Base-by-base conservation (phyloP, 2,329 filamentous ascomycete genomes). In the Fusarium piperis region DNA sequence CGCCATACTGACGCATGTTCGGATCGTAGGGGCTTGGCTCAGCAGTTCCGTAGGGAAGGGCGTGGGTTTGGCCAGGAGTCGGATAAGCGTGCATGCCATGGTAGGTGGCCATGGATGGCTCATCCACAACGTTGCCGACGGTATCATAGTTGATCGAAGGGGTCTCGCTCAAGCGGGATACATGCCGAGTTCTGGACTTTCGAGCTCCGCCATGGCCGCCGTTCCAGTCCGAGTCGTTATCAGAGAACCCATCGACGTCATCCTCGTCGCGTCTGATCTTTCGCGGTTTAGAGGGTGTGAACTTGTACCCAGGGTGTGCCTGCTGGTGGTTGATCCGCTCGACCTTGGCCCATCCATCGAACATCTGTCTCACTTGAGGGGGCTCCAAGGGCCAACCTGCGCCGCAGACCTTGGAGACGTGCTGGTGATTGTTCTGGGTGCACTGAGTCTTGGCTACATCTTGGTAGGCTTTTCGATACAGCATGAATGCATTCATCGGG, bases 401-500 rank as follows among this genome's bases (percentile, higher is more conserved):
- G 30, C 95, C 96, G 64, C 94, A 94, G n/a, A 96, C 90, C 51
- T 91, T 90, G 2, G 95, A 98, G 28, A 98, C 93, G 36, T 96
- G 85, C 80, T 99, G 95, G 80, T 99, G 95, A 82, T 98, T 98
- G 81, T 96, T 95, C 76, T 96, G 91, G 15, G 89, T 85, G 75
- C 93, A 93, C 86, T 91, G 93, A 58, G 89, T 86, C 81, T 97
- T 97, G 65, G 93, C 94, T 33, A 94, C 88, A 68, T 96, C 93
- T 67, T 97, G 93, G 78, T 94, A 98, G 8, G 94, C 94, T 73
- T 96, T 97, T 44, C 96, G 92, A 81, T 99, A 99, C 57, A 99
- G 86, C 92, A 99, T 97, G 84, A 98, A 99, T 1, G 94, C 95
- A 81, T 99, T 99, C 92, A 98, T 97, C 3, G 96, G 95, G 32